These are phyloP conservation scores for Fusarium stilboides DNA, from an alignment of 2,329 filamentous ascomycete genomes.

Conservation along the genomic window DNA sequence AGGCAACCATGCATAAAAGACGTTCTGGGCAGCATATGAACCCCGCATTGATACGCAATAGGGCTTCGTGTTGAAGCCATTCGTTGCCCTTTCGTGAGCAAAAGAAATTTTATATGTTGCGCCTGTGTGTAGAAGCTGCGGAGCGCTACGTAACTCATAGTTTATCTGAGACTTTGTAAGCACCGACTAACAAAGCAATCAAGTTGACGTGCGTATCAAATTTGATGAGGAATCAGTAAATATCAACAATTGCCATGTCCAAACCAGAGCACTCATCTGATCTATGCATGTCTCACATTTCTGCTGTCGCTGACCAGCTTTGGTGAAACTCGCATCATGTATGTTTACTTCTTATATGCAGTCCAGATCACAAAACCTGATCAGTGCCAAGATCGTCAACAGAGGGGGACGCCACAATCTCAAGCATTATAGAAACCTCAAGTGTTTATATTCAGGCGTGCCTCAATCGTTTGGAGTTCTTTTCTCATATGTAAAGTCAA, in stretches of 20 bases:
- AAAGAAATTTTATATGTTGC: no score
- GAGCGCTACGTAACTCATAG: no score
- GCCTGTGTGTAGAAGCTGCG: no score
- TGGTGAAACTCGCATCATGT: not conserved
- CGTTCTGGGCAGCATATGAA: not conserved
- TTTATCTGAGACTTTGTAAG: no score
- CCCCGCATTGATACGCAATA: not conserved
- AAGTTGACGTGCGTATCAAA: no score
- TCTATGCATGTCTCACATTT: not conserved
- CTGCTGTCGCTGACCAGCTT: not conserved
- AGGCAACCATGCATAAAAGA: not conserved
- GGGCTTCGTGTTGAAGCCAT: no score
- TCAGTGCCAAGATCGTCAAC: not conserved
- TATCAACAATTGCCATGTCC: no score
- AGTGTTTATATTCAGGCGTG: not conserved
- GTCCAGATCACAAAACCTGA: not conserved
- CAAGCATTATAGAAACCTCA: not conserved
- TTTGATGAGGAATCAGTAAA: no score
- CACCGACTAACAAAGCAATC: no score
- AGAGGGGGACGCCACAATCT: not conserved
- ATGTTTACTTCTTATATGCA: slow-evolving; percentile 14
- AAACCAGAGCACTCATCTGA: not conserved
- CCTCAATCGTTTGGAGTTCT: not conserved
- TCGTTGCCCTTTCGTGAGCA: no score
- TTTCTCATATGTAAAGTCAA: no score